These are phyloP conservation scores for Ogataea minuta DNA, from an alignment of 805 yeast species.

Conservation along the genomic window DNA sequence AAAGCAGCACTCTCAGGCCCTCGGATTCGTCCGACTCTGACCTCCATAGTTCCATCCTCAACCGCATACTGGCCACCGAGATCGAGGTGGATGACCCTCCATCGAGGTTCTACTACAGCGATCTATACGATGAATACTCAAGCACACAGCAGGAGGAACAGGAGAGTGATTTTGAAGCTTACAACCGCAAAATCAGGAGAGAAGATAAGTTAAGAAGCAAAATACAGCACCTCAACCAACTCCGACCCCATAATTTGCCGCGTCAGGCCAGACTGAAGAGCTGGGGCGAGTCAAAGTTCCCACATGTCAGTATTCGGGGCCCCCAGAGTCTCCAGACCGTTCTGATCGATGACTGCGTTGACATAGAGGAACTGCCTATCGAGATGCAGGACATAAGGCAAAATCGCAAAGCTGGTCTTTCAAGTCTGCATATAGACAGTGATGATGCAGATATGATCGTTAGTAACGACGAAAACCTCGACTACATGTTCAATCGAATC, in stretches of 20 bases:
- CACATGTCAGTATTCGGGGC: background rate
- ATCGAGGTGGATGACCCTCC: background rate
- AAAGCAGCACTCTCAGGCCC: background rate
- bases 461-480: constrained; percentile 31
- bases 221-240: constrained; percentile 13
- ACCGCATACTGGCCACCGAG: background rate
- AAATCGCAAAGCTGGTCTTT: background rate
- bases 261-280: background rate
- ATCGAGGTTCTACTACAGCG: constrained; percentile 22
- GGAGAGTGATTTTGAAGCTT: constrained; percentile 31
- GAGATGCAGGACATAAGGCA: constrained; percentile 24
- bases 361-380: constrained; percentile 28
- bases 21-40: constrained; percentile 3
- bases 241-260: background rate
- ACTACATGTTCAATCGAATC: constrained; percentile 28
- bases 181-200: constrained; percentile 23
- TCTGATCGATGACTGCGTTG: constrained; percentile 32
- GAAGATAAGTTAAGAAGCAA: constrained; percentile 29
- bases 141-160: constrained; percentile 7
- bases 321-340: constrained; percentile 17
- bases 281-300: background rate
- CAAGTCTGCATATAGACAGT: constrained; percentile 1
- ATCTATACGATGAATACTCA: constrained; percentile 25
- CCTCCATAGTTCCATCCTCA: constrained; percentile 5
- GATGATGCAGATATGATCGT: constrained; percentile 29